A percentile compares a stretch with the other conserved stretches of the same genome.
phyloP scores from a whole-genome alignment of 1,284 basidiomycete species.

The Caloboletus inedulis region DNA sequence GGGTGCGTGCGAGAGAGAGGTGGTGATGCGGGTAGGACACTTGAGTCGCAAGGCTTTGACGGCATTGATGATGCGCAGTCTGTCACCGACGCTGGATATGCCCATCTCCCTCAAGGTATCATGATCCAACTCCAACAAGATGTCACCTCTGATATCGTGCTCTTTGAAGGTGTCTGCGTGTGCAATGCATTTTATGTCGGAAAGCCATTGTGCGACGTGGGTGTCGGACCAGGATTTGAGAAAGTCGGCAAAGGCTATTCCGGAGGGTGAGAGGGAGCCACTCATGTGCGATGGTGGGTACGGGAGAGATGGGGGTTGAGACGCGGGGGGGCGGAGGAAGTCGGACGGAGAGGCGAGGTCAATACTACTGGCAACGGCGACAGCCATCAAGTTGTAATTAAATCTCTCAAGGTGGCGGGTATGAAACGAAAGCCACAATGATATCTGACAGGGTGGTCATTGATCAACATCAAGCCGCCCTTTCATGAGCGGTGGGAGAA shows the following conservation, averaged over 20 bases:
- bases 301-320: slow-evolving; percentile 36
- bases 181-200: slow-evolving; percentile 67
- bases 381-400: no score
- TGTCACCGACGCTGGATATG: slow-evolving; percentile 82
- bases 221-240: slow-evolving; percentile 66
- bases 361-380: no score
- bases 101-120: slow-evolving; percentile 85
- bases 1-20: slow-evolving; percentile 19
- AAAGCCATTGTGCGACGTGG: slow-evolving; percentile 70
- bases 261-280: slow-evolving; percentile 42
- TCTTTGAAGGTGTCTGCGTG: slow-evolving; percentile 70
- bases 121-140: slow-evolving; percentile 88
- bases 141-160: slow-evolving; percentile 87
- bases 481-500: no score
- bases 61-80: slow-evolving; percentile 80
- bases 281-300: slow-evolving; percentile 25
- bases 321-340: slow-evolving; percentile 25
- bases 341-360: not conserved
- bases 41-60: slow-evolving; percentile 73
- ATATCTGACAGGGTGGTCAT: no score
- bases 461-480: no score
- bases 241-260: slow-evolving; percentile 57
- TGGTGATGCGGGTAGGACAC: slow-evolving; percentile 39
- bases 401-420: no score
- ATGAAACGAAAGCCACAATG: no score